Evolutionary conservation across 345 rosid genomes (phyloP), one percentile per base, ranked within the genome.

Genomic region (Aurinia saxatilis): DNA sequence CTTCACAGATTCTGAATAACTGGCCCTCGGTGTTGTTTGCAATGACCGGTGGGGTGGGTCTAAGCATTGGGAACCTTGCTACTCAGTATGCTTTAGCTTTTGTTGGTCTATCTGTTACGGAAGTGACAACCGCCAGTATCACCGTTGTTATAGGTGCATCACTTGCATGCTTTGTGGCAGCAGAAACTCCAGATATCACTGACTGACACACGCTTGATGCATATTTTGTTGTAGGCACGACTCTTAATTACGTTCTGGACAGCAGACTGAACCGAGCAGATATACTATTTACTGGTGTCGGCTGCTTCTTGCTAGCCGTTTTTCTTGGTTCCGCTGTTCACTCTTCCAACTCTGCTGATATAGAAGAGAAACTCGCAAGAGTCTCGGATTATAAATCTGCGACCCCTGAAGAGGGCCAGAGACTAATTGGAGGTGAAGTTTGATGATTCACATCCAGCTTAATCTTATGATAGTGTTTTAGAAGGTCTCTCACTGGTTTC

Each of bases 71-170:
- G 54, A 88, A 88, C 65, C 63, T 91, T 27, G 56, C 84, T 18
- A 77, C 95, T 34, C 96, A 84, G 53, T 88, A 88, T 66, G 89
- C 91, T 46, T 79, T 82, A 81, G 95, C 96, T 69, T 80, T 85
- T 62, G 86, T 84, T 41, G 96, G 98, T 46, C 62, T 91, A 27
- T 88, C 95, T 15, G 87, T 91, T 21, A 81, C 86, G 18, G 83
- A 88, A 81, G 96, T 88, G 21, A 80, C 90, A 60, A n/a, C 83
- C 33, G 73, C 84, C 19, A 80, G 98, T 78, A 82, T 82, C 41
- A 82, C 88, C 0, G 95, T 88, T 58, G 90, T 90, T 41, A 81
- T 87, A 78, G 91, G 96, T 83, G 31, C 18, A 45, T 9, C 5
- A 14, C 11, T 36, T 29, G 16, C 34, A 10, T 57, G 59, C 19